Evolutionary conservation across 306 rosid species (phyloP), one percentile per base, ranked within the genome.

Genomic region (Hylodesmum podocarpum): DNA sequence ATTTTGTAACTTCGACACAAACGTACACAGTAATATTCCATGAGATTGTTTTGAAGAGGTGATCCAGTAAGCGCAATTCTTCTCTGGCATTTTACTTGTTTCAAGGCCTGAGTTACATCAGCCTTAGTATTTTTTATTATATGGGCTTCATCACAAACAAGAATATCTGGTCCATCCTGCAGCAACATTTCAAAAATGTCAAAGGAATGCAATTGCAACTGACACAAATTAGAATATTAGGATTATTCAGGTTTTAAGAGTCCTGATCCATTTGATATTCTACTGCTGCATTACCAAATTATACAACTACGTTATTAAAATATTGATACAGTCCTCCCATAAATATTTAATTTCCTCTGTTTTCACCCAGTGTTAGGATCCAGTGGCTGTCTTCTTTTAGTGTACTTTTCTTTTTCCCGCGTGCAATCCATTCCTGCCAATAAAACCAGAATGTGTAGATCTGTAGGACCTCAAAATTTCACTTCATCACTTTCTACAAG

Each of bases 61-160:
- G 99, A 95, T 76, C 99, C 99, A 55, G 99, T 95, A 80, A 95
- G 82, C 0, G 98, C 99, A 83, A 95, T 92, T 83, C 99, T 87
- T 83, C 99, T 88, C 83, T 95, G 99, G 90, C 94, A 85, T 87
- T 87, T 92, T 66, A 95, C 99, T 88, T 90, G 97, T 81, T 95
- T 95, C 87, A 95, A 82, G 68, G 99, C 97, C 57, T 95, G 97
- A 72, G 99, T 95, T 76, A 76, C 80, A 18, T 92, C 99, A 63
- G 99, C 97, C 84, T 67, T 92, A 11, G 93, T 95, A 87, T 95
- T 95, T 87, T 92, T 92, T 66, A 92, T 95, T 80, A 95, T 84
- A 80, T 95, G 99, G 77, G 99, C 99, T 86, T 95, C 97, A 68
- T 95, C 99, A 87, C 99, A 95, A 54, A 95, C 97, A 79, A 95